Conservation (phyloP, 208 protist species). For the Phytomonas francai region DNA sequence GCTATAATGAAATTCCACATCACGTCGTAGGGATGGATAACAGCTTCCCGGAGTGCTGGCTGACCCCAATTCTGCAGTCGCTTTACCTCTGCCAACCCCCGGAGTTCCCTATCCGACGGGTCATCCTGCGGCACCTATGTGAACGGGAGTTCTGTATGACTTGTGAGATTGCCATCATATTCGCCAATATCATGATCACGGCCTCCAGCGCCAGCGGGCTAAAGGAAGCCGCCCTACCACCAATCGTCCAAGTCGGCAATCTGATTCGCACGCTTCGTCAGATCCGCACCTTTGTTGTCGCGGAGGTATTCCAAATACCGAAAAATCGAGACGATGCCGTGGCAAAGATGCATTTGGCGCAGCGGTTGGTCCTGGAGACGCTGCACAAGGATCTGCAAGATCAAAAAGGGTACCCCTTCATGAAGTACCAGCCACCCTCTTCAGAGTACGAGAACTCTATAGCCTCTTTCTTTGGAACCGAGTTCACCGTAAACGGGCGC, state of each 20-base stretch:
- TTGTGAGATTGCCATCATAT: constrained; percentile 83
- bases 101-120: constrained; percentile 73
- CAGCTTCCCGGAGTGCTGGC: constrained; percentile 86
- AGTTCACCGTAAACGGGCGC: constrained; percentile 67
- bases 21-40: constrained; percentile 81
- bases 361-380: constrained; percentile 59
- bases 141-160: constrained; percentile 77
- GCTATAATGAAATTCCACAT: constrained; percentile 73
- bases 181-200: constrained; percentile 81
- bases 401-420: constrained; percentile 71
- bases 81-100: constrained; percentile 81
- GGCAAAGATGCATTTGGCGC: constrained; percentile 72
- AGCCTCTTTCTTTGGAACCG: constrained; percentile 71
- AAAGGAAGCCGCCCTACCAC: constrained; percentile 54
- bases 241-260: constrained; percentile 79
- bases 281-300: constrained; percentile 35
- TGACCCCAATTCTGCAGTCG: constrained; percentile 73
- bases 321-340: constrained; percentile 81
- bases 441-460: constrained; percentile 68
- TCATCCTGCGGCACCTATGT: constrained; percentile 78
- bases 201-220: constrained; percentile 37
- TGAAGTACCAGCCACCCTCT: constrained; percentile 42
- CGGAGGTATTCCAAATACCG: constrained; percentile 59
- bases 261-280: constrained; percentile 79
- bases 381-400: constrained; percentile 77